phyloP scores from a whole-genome alignment of 1,139 yeast genomes.

The Scheffersomyces illinoinensis region DNA sequence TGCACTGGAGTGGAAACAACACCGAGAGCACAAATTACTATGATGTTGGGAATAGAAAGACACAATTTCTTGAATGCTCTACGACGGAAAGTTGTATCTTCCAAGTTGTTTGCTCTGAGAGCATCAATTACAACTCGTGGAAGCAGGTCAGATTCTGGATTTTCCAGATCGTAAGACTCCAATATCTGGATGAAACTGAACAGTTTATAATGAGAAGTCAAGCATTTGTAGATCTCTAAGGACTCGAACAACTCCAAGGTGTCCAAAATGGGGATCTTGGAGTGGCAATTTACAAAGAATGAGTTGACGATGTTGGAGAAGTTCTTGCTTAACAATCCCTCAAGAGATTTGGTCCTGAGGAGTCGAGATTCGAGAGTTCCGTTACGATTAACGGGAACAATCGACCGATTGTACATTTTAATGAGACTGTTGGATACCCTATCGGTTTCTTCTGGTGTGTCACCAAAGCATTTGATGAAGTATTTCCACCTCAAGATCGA shows the following conservation, averaged over 20 bases:
- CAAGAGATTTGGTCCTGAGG: conserved; percentile 16
- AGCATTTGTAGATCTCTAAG: conserved; percentile 28
- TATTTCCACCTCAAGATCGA: conserved; percentile 38
- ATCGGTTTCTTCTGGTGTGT: conserved; percentile 14
- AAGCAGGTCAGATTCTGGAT: conserved; percentile 10
- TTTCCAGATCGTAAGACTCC: conserved; percentile 17
- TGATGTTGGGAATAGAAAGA: conserved; percentile 27
- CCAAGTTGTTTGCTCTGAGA: conserved; percentile 12
- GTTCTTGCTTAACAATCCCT: conserved; percentile 19
- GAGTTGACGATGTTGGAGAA: conserved; percentile 28
- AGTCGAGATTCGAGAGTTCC: conserved; percentile 17
- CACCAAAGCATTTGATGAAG: conserved; percentile 19
- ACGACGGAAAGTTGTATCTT: conserved; percentile 20
- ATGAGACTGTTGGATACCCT: conserved; percentile 15
- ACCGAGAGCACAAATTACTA: conserved; percentile 37
- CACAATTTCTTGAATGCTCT: conserved; percentile 25
- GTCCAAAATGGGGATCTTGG: conserved; percentile 38
- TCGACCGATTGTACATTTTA: conserved; percentile 16
- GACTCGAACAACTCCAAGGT: conserved; percentile 31
- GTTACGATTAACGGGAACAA: conserved; percentile 4
- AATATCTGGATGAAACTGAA: conserved; percentile 24
- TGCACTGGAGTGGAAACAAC: conserved; percentile 33
- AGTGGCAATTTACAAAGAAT: conserved; percentile 35
- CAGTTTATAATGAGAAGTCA: conserved; percentile 19
- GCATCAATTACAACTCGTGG: conserved; percentile 15